These are phyloP conservation scores for Umbilicaria muhlenbergii DNA, from an alignment of 495 filamentous ascomycete genomes.

Conservation along the genomic window DNA sequence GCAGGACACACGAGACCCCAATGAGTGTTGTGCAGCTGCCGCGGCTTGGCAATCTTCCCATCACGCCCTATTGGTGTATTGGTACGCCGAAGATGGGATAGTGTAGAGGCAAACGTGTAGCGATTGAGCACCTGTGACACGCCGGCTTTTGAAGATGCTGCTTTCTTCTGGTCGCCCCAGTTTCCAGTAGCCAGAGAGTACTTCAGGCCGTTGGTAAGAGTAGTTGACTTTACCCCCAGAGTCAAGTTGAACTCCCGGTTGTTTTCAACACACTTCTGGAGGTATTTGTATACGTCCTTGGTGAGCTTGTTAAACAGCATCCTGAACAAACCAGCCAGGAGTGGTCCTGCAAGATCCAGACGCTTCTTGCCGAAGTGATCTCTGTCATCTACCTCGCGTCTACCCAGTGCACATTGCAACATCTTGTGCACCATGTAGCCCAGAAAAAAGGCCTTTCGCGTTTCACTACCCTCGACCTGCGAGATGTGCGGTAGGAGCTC, in stretches of 20 bases:
- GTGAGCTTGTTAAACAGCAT: slow-evolving; percentile 73
- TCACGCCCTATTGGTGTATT: slow-evolving; percentile 97
- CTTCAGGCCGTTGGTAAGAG: slow-evolving; percentile 82
- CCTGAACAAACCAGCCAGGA: slow-evolving; percentile 86
- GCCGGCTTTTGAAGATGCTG: slow-evolving; percentile 79
- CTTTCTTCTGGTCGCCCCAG: slow-evolving; percentile 99
- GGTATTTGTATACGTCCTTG: slow-evolving; percentile 73
- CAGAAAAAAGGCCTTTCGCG: slow-evolving; percentile 92
- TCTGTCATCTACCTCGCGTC: slow-evolving; percentile 85
- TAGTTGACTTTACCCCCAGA: slow-evolving; percentile 78
- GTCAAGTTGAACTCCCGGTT: slow-evolving; percentile 77
- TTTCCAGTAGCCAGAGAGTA: slow-evolving; percentile 98
- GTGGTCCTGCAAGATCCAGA: slow-evolving; percentile 83
- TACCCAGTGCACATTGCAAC: slow-evolving; percentile 77
- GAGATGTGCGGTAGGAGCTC: slow-evolving; percentile 95
- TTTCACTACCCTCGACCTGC: slow-evolving; percentile 90
- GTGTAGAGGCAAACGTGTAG: slow-evolving; percentile 89
- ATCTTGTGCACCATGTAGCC: slow-evolving; percentile 97
- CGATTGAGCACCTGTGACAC: slow-evolving; percentile 97
- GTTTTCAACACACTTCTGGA: slow-evolving; percentile 80
- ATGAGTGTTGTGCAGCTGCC: slow-evolving; percentile 96
- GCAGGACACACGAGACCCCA: slow-evolving; percentile 97
- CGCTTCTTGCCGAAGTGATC: slow-evolving; percentile 99
- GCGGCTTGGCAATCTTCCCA: slow-evolving; percentile 94
- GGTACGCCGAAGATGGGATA: slow-evolving; percentile 91